Evolutionary conservation across 192 early-diverging fungal species (phyloP).

Genomic region (Umbelopsis sp.): DNA sequence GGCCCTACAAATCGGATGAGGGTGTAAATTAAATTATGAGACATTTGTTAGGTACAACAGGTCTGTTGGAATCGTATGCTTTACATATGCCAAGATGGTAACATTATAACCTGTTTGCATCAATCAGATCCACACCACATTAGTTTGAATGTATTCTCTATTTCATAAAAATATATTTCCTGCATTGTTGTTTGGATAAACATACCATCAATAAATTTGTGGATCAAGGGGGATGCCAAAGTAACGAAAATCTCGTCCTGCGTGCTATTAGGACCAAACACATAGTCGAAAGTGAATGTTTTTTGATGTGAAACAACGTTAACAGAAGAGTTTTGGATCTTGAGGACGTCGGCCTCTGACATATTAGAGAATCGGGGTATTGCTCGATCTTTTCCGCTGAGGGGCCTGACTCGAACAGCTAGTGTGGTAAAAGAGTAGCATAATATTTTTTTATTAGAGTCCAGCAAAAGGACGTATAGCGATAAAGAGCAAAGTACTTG

Average conservation of each 20-base stretch:
- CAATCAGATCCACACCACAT: too few relatives aligned
- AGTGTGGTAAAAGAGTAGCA: not conserved
- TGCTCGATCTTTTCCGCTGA: conserved; percentile 32
- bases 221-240: conserved; percentile 26
- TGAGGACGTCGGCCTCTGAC: conserved; percentile 31
- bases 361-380: conserved; percentile 39
- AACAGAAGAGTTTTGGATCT: conserved; percentile 28
- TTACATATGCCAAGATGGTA: conserved; percentile 87
- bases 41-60: not conserved
- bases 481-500: conserved; percentile 15
- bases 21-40: too few relatives aligned
- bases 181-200: not conserved
- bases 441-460: not conserved
- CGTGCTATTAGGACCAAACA: conserved; percentile 33
- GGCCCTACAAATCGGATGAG: conserved; percentile 43
- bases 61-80: not conserved
- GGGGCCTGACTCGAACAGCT: conserved; percentile 36
- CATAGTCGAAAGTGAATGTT: conserved; percentile 36
- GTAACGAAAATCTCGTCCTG: conserved; percentile 35
- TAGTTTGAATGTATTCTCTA: too few relatives aligned
- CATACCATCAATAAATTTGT: conserved; percentile 38
- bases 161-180: too few relatives aligned
- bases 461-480: not conserved
- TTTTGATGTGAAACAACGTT: conserved; percentile 35
- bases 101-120: conserved; percentile 86